Conservation (phyloP, 148 eudicot genomes). For the Chenopodium formosanum region DNA sequence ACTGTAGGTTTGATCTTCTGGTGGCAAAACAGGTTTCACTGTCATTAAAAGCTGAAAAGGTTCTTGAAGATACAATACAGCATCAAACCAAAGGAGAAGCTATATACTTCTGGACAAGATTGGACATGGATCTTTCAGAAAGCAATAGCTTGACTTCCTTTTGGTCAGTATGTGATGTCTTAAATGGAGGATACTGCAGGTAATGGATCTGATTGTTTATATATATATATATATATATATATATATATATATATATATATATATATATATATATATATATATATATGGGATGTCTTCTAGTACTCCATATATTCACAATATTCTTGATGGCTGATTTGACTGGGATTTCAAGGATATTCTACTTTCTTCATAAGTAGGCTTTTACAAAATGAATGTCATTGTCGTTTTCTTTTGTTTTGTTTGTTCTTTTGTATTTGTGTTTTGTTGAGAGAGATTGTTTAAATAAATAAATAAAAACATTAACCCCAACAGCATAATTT, state of each 20-base stretch:
- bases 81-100: slow-evolving; percentile 66
- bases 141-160: slow-evolving; percentile 55
- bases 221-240: neutral
- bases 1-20: slow-evolving; percentile 30
- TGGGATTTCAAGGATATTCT: neutral
- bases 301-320: neutral
- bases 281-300: neutral
- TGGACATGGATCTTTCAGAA: slow-evolving; percentile 47
- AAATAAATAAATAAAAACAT: neutral
- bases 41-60: slow-evolving; percentile 63
- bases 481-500: neutral
- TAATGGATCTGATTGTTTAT: slow-evolving; percentile 18
- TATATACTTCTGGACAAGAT: slow-evolving; percentile 73
- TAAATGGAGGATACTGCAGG: slow-evolving; percentile 96
- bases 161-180: slow-evolving; percentile 91
- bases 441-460: too few species aligned
- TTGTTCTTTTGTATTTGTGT: too few species aligned
- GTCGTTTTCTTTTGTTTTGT: too few species aligned
- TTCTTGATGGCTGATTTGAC: neutral
- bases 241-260: neutral
- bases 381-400: too few species aligned
- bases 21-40: slow-evolving; percentile 65
- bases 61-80: slow-evolving; percentile 67
- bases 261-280: too few species aligned
- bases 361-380: too few species aligned